Base-by-base conservation (phyloP, 768 basidiomycete species). In the Hericium erinaceus region DNA sequence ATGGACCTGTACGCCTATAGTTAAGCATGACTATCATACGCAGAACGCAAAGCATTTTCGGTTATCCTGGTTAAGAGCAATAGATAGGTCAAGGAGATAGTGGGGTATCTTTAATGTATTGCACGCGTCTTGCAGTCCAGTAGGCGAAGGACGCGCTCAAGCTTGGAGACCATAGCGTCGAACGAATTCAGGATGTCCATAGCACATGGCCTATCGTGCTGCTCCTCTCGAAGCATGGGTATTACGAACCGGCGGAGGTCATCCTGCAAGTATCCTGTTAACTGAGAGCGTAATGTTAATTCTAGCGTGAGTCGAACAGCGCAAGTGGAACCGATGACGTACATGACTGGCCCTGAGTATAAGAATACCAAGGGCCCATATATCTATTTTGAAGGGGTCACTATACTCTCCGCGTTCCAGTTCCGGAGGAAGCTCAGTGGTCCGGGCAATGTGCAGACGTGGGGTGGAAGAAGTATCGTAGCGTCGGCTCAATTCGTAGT, bases 381-480 rank as follows among this genome's bases (percentile, higher is more conserved):
- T 77, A 64, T 90, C 87, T 8, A 86, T 71, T 70, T 86, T 87
- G 66, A 80, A 89, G 4, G 86, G 83, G 67, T 87, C 78, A 40
- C 65, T 65, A 53, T 65, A 67, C 48, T 75, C 77, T 18, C 76
- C 77, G 20, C 68, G 65, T 62, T 83, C 86, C 52, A 80, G 78
- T 68, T 90, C 88, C 12, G 87, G 87, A 18, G 88, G 84, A 11
- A 84, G 64, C 58, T 89, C 88, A 18, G 87, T 85, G 20, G 80
- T 80, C 13, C 80, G 76, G 64, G 74, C 75, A 48, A 72, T 70
- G 58, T 66, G 67, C 18, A 84, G 68, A 26, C 71, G 65, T 7
- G 79, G 75, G 52, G 65, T 63, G 20, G 68, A 57, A 3, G 65
- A 48, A 40, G 68, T 69, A 51, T 78, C 73, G 65, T 82, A 83